Base-by-base conservation (phyloP, 345 rosid genomes). In the Anastatica hierochuntica region DNA sequence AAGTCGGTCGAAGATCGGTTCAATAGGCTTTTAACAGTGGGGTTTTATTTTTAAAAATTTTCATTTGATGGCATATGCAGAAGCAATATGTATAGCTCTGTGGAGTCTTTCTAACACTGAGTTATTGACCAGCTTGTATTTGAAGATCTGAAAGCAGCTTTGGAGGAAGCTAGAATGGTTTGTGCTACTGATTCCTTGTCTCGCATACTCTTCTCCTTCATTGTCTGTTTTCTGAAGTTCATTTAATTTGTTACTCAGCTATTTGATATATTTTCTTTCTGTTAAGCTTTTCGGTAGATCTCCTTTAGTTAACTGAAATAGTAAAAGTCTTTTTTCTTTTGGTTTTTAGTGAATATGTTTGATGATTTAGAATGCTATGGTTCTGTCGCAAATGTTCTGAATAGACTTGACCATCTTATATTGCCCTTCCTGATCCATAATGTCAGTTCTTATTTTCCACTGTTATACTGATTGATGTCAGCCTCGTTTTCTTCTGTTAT, bases 141-240 rank as follows among this genome's bases (percentile, higher is more conserved):
- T 44, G 75, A 88, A 73, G 95, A 94, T 68, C 81, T 81, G 40
- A 94, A 85, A 79, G 85, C 97, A 60, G 99, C 99, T 74, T 67
- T 94, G 63, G 97, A 85, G 74, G 99, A 94, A 81, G 95, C 97
- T 63, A 81, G 74, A 68, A 72, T 6, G 81, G 99, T 94, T 84
- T 58, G 72, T 67, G 71, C 27, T 4, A 59, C 56, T 45, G 49
- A 46, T 45, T 59, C 55, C 56, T 31, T 52, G 23, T 11, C 50
- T 59, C 52, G 30, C 55, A 43, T 35, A 10, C 47, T 31, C 56
- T 35, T 55, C 10, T 59, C 44, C 52, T 29, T 44, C 48, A 49
- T 48, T 41, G 18, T 63, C 11, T 37, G 6, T 59, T 20, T 48
- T 23, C 40, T 62, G 33, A 24, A 35, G 53, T 44, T 58, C 14